These are phyloP conservation scores for Ogataea kodamae DNA, from an alignment of 805 yeast species.

Conservation along the genomic window DNA sequence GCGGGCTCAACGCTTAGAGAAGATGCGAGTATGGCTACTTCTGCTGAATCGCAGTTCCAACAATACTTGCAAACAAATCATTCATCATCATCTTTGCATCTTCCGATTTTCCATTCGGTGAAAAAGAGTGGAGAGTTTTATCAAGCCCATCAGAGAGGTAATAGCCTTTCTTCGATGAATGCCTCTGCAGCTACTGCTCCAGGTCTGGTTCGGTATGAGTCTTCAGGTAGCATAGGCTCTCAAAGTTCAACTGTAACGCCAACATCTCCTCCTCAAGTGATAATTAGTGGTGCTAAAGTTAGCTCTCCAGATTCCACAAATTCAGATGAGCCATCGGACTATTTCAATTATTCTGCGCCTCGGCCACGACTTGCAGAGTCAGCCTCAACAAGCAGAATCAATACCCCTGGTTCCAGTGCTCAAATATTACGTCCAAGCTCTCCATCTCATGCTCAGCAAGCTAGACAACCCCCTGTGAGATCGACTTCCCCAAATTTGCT, in stretches of 20 bases:
- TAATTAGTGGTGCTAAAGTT: slow-evolving; percentile 10
- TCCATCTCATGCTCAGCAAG: slow-evolving; percentile 10
- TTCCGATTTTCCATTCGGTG: slow-evolving; percentile 27
- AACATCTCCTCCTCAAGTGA: slow-evolving; percentile 14
- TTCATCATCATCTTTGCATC: slow-evolving; percentile 24
- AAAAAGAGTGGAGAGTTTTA: slow-evolving; percentile 8
- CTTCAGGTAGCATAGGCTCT: slow-evolving; percentile 17
- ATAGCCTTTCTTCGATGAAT: slow-evolving; percentile 16
- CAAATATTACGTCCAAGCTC: slow-evolving; percentile 8
- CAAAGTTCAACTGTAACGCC: slow-evolving; percentile 14
- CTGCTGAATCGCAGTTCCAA: slow-evolving; percentile 8
- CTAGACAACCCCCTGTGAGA: slow-evolving; percentile 17
- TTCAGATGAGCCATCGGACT: slow-evolving; percentile 21
- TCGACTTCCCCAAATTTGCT: slow-evolving; percentile 13
- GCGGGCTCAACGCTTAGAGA: slow-evolving; percentile 9
- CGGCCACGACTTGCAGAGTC: slow-evolving; percentile 20
- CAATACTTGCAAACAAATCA: slow-evolving; percentile 11
- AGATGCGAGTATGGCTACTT: slow-evolving; percentile 13
- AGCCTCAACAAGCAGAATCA: slow-evolving; percentile 9
- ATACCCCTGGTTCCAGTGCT: slow-evolving; percentile 7
- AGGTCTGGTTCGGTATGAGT: slow-evolving; percentile 8
- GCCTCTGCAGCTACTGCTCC: slow-evolving; percentile 8
- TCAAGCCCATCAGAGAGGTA: slow-evolving; percentile 11
- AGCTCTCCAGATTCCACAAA: slow-evolving; percentile 16
- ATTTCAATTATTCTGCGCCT: slow-evolving; percentile 30